Conservation (phyloP, 1,284 basidiomycete genomes). For the Cerrena zonata region DNA sequence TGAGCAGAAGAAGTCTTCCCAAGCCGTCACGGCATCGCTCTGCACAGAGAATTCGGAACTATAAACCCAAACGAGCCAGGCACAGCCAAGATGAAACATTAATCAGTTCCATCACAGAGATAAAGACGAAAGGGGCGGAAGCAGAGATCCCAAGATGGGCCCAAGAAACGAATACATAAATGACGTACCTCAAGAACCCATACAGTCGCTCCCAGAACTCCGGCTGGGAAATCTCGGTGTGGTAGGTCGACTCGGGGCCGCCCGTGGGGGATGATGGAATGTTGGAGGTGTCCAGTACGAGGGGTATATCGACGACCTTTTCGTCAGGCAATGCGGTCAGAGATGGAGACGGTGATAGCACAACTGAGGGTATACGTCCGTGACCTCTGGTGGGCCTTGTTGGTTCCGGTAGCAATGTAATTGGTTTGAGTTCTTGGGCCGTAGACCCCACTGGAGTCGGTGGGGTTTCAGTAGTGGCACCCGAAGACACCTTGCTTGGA, state of each 20-base stretch:
- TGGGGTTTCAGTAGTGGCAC: conserved; percentile 14
- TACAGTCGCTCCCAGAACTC: conserved; percentile 72
- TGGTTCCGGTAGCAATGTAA: conserved; percentile 23
- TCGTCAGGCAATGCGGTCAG: conserved; percentile 33
- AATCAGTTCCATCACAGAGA: conserved; percentile 3
- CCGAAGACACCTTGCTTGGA: conserved; percentile 33
- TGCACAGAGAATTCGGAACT: conserved; percentile 54
- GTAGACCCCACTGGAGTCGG: too few species aligned
- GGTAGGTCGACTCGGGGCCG: conserved; percentile 47
- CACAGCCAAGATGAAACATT: not conserved
- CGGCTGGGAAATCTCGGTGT: conserved; percentile 62
- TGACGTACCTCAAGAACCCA: conserved; percentile 54
- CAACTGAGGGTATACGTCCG: conserved; percentile 65
- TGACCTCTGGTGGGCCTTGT: conserved; percentile 32
- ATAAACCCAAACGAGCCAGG: not conserved
- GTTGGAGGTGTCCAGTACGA: conserved; percentile 54
- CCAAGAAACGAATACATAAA: not conserved
- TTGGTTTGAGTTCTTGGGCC: conserved; percentile 13
- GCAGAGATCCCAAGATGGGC: too few species aligned
- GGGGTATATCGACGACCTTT: conserved; percentile 55
- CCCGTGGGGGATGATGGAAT: conserved; percentile 39
- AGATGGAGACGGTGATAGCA: conserved; percentile 69
- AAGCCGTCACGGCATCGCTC: conserved; percentile 54
- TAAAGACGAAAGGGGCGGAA: too few species aligned
- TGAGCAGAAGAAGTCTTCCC: conserved; percentile 71